phyloP scores from a whole-genome alignment of 2,329 filamentous ascomycete genomes.

The Fusarium sp. region DNA sequence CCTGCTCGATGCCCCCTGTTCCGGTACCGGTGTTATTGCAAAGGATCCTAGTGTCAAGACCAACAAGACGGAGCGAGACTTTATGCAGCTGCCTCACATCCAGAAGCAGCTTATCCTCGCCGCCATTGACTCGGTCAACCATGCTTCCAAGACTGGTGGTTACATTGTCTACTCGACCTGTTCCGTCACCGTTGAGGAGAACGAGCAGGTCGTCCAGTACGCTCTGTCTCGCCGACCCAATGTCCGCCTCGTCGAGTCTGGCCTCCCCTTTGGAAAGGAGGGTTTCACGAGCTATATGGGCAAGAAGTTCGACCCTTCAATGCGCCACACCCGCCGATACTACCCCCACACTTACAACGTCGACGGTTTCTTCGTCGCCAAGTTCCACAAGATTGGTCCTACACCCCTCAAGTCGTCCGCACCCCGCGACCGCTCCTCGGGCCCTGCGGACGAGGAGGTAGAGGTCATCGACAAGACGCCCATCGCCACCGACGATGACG shows the following conservation, averaged over 20 bases:
- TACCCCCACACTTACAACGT: slow-evolving; percentile 95
- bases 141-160: slow-evolving; percentile 89
- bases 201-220: slow-evolving; percentile 92
- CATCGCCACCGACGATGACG: slow-evolving; percentile 62
- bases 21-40: slow-evolving; percentile 95
- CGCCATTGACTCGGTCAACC: slow-evolving; percentile 95
- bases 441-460: slow-evolving; percentile 50
- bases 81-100: slow-evolving; percentile 89
- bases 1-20: slow-evolving; percentile 93
- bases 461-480: slow-evolving; percentile 76
- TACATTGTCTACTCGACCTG: slow-evolving; percentile 98
- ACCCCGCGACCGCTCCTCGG: slow-evolving; percentile 47
- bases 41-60: slow-evolving; percentile 98
- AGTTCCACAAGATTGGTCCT: slow-evolving; percentile 92
- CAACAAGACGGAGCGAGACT: slow-evolving; percentile 96
- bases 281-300: slow-evolving; percentile 92
- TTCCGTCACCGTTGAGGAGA: slow-evolving; percentile 91
- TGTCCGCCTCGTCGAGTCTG: slow-evolving; percentile 91
- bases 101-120: slow-evolving; percentile 94
- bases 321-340: slow-evolving; percentile 86
- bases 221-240: slow-evolving; percentile 92
- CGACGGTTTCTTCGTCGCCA: slow-evolving; percentile 98
- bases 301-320: slow-evolving; percentile 88
- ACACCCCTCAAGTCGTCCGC: slow-evolving; percentile 66
- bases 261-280: slow-evolving; percentile 88